Evolutionary conservation across 2,329 filamentous ascomycete species (phyloP).

Genomic region (Dothistroma pini): DNA sequence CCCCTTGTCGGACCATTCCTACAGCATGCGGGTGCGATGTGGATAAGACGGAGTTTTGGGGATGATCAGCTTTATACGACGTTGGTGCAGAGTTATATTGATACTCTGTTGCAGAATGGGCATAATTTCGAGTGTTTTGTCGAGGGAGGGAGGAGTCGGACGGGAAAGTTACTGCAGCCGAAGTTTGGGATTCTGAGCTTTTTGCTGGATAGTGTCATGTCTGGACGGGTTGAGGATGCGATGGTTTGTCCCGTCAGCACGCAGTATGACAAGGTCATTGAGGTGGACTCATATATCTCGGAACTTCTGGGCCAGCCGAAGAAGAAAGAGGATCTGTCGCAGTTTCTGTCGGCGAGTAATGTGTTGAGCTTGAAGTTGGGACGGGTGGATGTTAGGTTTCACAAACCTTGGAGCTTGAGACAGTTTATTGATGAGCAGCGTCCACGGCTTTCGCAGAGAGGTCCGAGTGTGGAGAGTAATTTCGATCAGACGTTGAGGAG

Average conservation of each 20-base stretch:
- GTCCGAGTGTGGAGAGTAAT: slow-evolving; percentile 33
- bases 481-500: slow-evolving; percentile 52
- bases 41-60: slow-evolving; percentile 87
- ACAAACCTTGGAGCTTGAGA: slow-evolving; percentile 89
- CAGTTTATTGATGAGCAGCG: slow-evolving; percentile 78
- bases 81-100: slow-evolving; percentile 94
- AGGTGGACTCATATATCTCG: slow-evolving; percentile 93
- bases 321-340: slow-evolving; percentile 86
- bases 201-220: slow-evolving; percentile 83
- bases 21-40: slow-evolving; percentile 96
- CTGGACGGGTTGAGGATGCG: slow-evolving; percentile 81
- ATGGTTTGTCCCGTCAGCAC: slow-evolving; percentile 95
- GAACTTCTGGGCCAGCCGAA: slow-evolving; percentile 93
- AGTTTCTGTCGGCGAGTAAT: slow-evolving; percentile 85
- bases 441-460: slow-evolving; percentile 40
- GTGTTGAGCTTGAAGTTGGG: slow-evolving; percentile 85
- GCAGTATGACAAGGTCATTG: slow-evolving; percentile 98
- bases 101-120: slow-evolving; percentile 82
- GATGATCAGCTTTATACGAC: slow-evolving; percentile 87
- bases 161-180: slow-evolving; percentile 86
- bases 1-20: slow-evolving; percentile 84
- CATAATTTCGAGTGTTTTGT: slow-evolving; percentile 98
- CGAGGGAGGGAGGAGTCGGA: slow-evolving; percentile 87
- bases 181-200: slow-evolving; percentile 96
- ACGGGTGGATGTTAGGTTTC: slow-evolving; percentile 90